Evolutionary conservation across 2,329 filamentous ascomycete species (phyloP).

Genomic region (Bipolaris sorokiniana): DNA sequence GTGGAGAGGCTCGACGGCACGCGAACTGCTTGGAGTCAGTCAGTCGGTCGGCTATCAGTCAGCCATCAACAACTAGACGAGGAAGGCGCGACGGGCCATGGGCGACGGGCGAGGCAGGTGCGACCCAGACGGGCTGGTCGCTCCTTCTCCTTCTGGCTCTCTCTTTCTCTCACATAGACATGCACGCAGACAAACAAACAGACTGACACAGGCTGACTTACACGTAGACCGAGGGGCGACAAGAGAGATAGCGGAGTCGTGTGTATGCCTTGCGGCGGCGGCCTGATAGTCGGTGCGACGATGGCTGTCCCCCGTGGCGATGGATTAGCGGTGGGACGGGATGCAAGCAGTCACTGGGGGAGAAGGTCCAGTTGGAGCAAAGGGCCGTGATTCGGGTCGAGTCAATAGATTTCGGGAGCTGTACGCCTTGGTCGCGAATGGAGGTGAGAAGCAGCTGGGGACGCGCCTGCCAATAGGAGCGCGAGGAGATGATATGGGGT

Average conservation of each 20-base stretch:
- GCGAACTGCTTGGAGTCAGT: slow-evolving; percentile 10
- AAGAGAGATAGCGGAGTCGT: slow-evolving; percentile 1
- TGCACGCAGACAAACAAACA: not conserved
- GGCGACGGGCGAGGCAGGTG: slow-evolving; percentile 10
- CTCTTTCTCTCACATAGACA: not conserved
- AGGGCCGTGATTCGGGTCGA: slow-evolving; percentile 21
- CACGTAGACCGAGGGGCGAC: not conserved
- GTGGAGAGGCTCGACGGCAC: slow-evolving; percentile 13
- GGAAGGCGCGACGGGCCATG: not conserved
- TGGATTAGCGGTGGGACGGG: slow-evolving; percentile 19
- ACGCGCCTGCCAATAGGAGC: slow-evolving; percentile 20
- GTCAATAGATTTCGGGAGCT: slow-evolving; percentile 15
- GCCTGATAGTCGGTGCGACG: slow-evolving; percentile 23
- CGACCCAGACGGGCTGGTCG: slow-evolving; percentile 12
- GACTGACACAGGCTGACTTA: not conserved
- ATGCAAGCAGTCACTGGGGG: slow-evolving; percentile 21
- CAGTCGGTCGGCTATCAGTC: too few relatives aligned
- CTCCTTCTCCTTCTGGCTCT: not conserved
- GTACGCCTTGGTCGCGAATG: slow-evolving; percentile 12
- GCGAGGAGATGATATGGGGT: slow-evolving; percentile 17
- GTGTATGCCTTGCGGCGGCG: slow-evolving; percentile 2
- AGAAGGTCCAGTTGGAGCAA: slow-evolving; percentile 3
- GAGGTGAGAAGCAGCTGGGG: slow-evolving; percentile 6
- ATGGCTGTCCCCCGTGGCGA: slow-evolving; percentile 6
- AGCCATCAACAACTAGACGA: too few relatives aligned